Evolutionary conservation across 106 monocot genomes (phyloP).

Genomic region (Dioscorea zingiberensis): DNA sequence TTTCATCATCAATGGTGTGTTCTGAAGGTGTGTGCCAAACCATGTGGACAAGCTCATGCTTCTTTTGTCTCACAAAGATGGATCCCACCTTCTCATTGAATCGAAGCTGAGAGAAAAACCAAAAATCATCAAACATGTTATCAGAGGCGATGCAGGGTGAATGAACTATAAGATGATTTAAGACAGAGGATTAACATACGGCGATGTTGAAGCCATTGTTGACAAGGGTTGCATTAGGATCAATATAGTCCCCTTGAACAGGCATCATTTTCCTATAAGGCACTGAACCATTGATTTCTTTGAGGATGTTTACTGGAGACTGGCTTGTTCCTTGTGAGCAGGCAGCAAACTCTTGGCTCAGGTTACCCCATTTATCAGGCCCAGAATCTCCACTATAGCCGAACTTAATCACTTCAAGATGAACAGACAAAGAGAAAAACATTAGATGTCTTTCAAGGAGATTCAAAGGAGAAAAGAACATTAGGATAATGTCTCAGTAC

Average conservation of each 20-base stretch:
- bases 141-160: background rate
- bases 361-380: constrained; percentile 45
- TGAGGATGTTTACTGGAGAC: constrained; percentile 56
- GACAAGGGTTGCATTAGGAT: constrained; percentile 40
- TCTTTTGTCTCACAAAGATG: constrained; percentile 42
- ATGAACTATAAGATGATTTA: too few relatives aligned
- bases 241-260: constrained; percentile 24
- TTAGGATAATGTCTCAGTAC: too few relatives aligned
- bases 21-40: constrained; percentile 78
- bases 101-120: constrained; percentile 25
- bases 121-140: too few relatives aligned
- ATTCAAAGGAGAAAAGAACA: background rate
- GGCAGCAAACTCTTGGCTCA: constrained; percentile 18
- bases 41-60: constrained; percentile 40
- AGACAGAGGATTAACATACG: constrained; percentile 16
- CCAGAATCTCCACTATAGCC: constrained; percentile 29
- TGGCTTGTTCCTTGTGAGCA: constrained; percentile 46
- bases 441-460: background rate
- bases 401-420: constrained; percentile 8
- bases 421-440: background rate
- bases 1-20: constrained; percentile 57
- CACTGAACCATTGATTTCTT: background rate
- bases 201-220: constrained; percentile 47
- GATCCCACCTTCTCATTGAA: constrained; percentile 28
- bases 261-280: constrained; percentile 3